A percentile compares a stretch with the other conserved stretches of the same genome.
phyloP scores from a whole-genome alignment of 805 yeast genomes.

The Brettanomyces bruxellensis region DNA sequence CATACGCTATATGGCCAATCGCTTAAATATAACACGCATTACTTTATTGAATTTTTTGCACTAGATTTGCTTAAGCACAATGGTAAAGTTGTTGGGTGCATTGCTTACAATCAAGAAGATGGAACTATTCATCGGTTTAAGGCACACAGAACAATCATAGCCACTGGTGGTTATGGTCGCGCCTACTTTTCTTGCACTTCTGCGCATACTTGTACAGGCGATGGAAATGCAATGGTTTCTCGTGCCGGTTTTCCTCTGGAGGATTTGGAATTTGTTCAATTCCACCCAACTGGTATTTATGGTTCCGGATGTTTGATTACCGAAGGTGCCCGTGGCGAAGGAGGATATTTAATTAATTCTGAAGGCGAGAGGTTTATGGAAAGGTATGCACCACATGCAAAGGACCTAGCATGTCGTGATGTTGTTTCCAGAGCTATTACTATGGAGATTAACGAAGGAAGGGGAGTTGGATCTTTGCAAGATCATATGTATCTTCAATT shows the following conservation, averaged over 20 bases:
- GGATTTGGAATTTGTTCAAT: constrained; percentile 95
- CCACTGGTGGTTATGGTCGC: constrained; percentile 99
- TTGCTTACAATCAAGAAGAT: constrained; percentile 97
- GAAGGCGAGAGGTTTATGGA: constrained; percentile 99
- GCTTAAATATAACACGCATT: constrained; percentile 92
- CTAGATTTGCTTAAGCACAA: constrained; percentile 89
- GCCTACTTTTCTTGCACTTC: constrained; percentile 98
- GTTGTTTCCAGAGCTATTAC: constrained; percentile 98
- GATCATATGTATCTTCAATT: constrained; percentile 95
- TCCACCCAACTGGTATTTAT: constrained; percentile 99
- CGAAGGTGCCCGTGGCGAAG: constrained; percentile 99
- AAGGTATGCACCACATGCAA: constrained; percentile 97
- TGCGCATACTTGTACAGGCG: constrained; percentile 99
- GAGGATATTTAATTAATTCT: constrained; percentile 91
- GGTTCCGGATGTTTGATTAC: constrained; percentile 99
- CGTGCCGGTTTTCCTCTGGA: constrained; percentile 98
- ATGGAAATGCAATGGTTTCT: constrained; percentile 96
- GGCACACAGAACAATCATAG: constrained; percentile 92
- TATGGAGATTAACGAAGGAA: constrained; percentile 96
- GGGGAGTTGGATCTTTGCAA: constrained; percentile 96
- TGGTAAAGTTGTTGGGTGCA: constrained; percentile 93
- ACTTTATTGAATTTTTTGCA: constrained; percentile 96
- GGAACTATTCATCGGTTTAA: constrained; percentile 97
- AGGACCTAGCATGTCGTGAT: constrained; percentile 97
- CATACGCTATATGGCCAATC: constrained; percentile 97